Evolutionary conservation across 2,329 filamentous ascomycete genomes (phyloP).

Genomic region (Ramichloridium luteum): DNA sequence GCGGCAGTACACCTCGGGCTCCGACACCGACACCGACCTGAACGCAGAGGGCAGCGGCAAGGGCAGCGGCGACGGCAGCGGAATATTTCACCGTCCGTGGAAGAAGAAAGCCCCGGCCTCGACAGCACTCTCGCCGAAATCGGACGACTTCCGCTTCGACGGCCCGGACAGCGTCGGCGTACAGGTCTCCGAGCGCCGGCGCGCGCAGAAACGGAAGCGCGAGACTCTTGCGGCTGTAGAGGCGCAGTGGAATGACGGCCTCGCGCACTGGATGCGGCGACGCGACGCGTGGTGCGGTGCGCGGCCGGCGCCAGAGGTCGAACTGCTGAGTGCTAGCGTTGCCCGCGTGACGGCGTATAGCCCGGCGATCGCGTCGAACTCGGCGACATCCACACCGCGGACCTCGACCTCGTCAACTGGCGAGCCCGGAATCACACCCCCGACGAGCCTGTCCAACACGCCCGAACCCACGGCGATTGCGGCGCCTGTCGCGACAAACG

Average conservation of each 20-base stretch:
- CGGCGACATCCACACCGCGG: slow-evolving; percentile 11
- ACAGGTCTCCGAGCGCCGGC: slow-evolving; percentile 20
- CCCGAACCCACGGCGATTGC: slow-evolving; percentile 12
- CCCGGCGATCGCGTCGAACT: slow-evolving; percentile 3
- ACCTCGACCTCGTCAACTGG: slow-evolving; percentile 29
- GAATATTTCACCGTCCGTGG: slow-evolving; percentile 3
- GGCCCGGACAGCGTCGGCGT: slow-evolving; percentile 33
- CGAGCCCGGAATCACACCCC: slow-evolving; percentile 1
- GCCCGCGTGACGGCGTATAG: slow-evolving; percentile 2
- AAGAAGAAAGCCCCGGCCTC: slow-evolving; percentile 2
- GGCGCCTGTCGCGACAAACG: slow-evolving; percentile 3
- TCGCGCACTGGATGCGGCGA: slow-evolving; percentile 65
- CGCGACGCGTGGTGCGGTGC: slow-evolving; percentile 81
- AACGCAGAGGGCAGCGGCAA: slow-evolving; percentile 16
- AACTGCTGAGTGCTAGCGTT: neutral
- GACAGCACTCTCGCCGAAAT: no score
- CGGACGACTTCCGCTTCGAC: slow-evolving; percentile 31
- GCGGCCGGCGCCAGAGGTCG: slow-evolving; percentile 36
- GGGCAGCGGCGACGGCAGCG: slow-evolving; percentile 9
- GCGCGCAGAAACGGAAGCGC: slow-evolving; percentile 27
- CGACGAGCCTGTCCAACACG: slow-evolving; percentile 10
- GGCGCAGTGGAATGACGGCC: slow-evolving; percentile 61
- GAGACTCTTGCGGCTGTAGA: slow-evolving; percentile 29
- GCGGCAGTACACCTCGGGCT: slow-evolving; percentile 30
- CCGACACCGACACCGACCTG: slow-evolving; percentile 19